Percentiles rank a stretch among this genome's conserved stretches.
These are phyloP conservation scores for Exobasidium rhododendri DNA, from an alignment of 1,284 basidiomycete genomes.

Conservation along the genomic window DNA sequence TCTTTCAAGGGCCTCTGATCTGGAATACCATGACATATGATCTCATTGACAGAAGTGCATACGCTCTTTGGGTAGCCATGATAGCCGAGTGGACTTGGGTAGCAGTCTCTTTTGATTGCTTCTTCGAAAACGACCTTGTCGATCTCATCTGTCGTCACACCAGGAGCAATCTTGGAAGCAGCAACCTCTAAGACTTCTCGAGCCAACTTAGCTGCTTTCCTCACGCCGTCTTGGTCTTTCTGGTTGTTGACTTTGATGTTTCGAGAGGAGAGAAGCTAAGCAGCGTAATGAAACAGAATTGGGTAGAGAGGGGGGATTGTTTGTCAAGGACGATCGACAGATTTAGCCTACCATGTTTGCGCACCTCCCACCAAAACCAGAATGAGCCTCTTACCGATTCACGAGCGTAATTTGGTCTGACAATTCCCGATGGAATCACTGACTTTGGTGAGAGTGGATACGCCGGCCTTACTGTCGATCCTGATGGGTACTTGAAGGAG, in stretches of 20 bases:
- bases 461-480: slow-evolving; percentile 30
- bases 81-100: slow-evolving; percentile 93
- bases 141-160: slow-evolving; percentile 85
- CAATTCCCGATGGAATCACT: slow-evolving; percentile 45
- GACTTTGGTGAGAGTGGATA: slow-evolving; percentile 50
- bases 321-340: not conserved
- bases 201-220: slow-evolving; percentile 64
- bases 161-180: slow-evolving; percentile 77
- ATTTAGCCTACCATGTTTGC: slow-evolving; percentile 1
- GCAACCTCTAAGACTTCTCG: slow-evolving; percentile 88
- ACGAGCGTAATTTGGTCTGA: slow-evolving; percentile 51
- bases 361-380: slow-evolving; percentile 25
- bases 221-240: slow-evolving; percentile 46
- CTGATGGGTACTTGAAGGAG: slow-evolving; percentile 40
- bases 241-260: slow-evolving; percentile 46
- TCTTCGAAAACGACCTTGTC: slow-evolving; percentile 95
- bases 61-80: slow-evolving; percentile 89
- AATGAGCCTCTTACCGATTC: slow-evolving; percentile 44
- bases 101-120: slow-evolving; percentile 82
- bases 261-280: slow-evolving; percentile 42
- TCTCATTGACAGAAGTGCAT: slow-evolving; percentile 91
- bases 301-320: not conserved
- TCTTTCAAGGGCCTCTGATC: slow-evolving; percentile 46
- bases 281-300: not conserved
- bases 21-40: slow-evolving; percentile 79